phyloP scores from a whole-genome alignment of 2,329 filamentous ascomycete species.

The Scedosporium boydii region DNA sequence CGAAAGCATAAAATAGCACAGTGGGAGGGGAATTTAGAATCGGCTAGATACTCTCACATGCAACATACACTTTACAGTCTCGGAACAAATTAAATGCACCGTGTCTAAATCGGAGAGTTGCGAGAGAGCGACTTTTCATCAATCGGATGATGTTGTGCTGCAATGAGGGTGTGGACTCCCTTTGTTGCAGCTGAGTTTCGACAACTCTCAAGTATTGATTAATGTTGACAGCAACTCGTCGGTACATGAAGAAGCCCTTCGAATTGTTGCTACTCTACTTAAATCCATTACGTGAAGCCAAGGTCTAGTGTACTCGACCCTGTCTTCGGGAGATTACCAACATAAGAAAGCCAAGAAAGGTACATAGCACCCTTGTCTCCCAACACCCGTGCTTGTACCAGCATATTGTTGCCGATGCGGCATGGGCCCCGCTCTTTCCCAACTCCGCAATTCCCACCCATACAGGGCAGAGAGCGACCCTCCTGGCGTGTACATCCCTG shows the following conservation, averaged over 20 bases:
- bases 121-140: too few relatives aligned
- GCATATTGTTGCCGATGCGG: slow-evolving; percentile 1
- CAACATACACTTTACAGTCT: too few relatives aligned
- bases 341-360: background rate
- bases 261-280: background rate
- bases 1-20: background rate
- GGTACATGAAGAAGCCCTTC: too few relatives aligned
- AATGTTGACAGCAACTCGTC: too few relatives aligned
- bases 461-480: background rate
- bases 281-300: background rate
- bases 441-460: slow-evolving; percentile 4
- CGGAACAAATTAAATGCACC: too few relatives aligned
- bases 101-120: too few relatives aligned
- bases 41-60: too few relatives aligned
- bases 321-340: background rate
- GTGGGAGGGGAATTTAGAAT: too few relatives aligned
- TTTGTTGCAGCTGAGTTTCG: too few relatives aligned
- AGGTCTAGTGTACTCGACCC: background rate
- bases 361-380: background rate
- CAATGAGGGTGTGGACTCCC: too few relatives aligned
- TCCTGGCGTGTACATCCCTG: background rate
- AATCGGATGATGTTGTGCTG: too few relatives aligned
- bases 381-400: slow-evolving; percentile 1
- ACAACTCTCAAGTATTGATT: too few relatives aligned
- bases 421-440: slow-evolving; percentile 1